phyloP scores from a whole-genome alignment of 768 basidiomycete species.

The Lepiota brunneoincarnata region DNA sequence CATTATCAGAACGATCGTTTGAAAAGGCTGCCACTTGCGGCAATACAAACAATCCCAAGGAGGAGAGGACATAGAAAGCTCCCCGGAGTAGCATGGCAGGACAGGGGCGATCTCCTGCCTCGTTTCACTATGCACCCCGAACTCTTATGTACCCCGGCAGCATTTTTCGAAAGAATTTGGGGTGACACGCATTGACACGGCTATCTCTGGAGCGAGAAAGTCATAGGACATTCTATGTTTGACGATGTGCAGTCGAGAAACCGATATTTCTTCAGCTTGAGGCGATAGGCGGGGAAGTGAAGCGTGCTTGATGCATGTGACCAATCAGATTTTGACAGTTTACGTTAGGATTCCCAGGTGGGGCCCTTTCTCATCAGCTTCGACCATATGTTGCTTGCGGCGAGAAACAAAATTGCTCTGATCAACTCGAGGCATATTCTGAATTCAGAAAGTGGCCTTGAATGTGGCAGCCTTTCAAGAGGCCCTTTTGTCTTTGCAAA shows the following conservation, averaged over 20 bases:
- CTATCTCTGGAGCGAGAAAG: background rate
- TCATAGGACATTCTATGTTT: slow-evolving; percentile 8
- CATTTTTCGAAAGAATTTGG: background rate
- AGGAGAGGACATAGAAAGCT: slow-evolving; percentile 11
- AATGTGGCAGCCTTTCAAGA: no score
- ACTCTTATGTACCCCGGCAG: slow-evolving; percentile 3
- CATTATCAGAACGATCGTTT: slow-evolving; percentile 34
- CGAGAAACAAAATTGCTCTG: background rate
- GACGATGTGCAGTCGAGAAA: slow-evolving; percentile 1
- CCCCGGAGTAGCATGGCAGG: slow-evolving; percentile 3
- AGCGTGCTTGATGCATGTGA: background rate
- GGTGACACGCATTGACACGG: slow-evolving; percentile 5
- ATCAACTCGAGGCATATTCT: background rate
- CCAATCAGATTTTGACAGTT: slow-evolving; percentile 10
- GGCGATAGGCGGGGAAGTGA: slow-evolving; percentile 2
- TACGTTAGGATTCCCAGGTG: slow-evolving; percentile 1
- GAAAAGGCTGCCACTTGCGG: slow-evolving; percentile 28
- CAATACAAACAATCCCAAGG: slow-evolving; percentile 15
- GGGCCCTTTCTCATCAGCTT: background rate
- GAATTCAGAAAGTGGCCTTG: background rate
- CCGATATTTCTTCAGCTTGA: background rate
- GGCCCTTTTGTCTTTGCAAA: no score
- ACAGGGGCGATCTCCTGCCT: background rate
- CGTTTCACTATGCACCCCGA: background rate
- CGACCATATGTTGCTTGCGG: slow-evolving; percentile 4